phyloP scores from a whole-genome alignment of 352 stramenopile species.

The Hyaloperonospora brassicae region DNA sequence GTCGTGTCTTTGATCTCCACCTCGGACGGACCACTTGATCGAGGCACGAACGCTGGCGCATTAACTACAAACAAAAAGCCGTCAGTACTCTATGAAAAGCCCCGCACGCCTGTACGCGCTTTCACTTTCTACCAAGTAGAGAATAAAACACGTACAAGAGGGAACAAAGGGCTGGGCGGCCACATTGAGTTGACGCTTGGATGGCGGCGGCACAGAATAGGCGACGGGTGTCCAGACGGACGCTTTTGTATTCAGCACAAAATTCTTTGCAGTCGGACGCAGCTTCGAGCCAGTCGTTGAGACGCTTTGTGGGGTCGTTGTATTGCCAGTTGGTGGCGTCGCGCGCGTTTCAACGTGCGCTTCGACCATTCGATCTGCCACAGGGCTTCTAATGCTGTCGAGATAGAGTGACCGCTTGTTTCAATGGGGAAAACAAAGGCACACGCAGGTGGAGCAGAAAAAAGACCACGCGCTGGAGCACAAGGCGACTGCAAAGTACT shows the following conservation, averaged over 20 bases:
- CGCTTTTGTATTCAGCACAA: conserved; percentile 54
- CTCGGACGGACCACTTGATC: conserved; percentile 3
- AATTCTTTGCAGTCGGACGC: conserved; percentile 49
- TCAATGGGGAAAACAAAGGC: background rate
- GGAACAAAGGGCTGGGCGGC: conserved; percentile 56
- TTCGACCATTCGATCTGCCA: conserved; percentile 19
- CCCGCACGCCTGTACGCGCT: too few species aligned
- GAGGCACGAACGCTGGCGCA: conserved; percentile 27
- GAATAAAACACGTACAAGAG: conserved; percentile 23
- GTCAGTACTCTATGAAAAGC: background rate
- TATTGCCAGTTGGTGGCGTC: background rate
- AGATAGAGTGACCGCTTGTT: too few species aligned
- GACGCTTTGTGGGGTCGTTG: background rate
- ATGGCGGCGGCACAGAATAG: background rate
- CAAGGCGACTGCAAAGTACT: too few species aligned
- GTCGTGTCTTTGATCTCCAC: background rate
- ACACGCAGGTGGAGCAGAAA: conserved; percentile 5
- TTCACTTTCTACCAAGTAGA: background rate
- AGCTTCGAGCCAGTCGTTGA: conserved; percentile 32
- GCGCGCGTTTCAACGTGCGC: conserved; percentile 13
- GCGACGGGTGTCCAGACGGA: conserved; percentile 40
- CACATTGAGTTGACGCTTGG: conserved; percentile 39
- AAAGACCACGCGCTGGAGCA: too few species aligned
- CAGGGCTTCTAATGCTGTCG: too few species aligned
- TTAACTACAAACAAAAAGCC: conserved; percentile 22